Evolutionary conservation across 1,284 basidiomycete species (phyloP), one percentile per base, ranked within the genome.

Genomic region (Anthracocystis panici-leucophaei): DNA sequence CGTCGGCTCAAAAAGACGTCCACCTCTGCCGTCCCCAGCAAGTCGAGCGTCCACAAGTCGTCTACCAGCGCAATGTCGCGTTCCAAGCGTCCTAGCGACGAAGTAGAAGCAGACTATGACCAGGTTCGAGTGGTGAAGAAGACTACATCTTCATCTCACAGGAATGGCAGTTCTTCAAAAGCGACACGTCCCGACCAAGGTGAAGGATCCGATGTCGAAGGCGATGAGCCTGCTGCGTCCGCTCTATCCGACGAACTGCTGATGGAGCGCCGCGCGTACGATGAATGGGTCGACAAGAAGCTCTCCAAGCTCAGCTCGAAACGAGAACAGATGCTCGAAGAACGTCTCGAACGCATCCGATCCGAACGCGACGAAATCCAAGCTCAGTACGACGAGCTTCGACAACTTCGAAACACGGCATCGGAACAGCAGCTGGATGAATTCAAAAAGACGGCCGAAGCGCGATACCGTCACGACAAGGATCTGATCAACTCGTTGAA

Each of bases 301-400:
- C 65, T 76, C 21, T 53, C 51, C 45, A 71, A 75, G 48, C 61
- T 65, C 55, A 35, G 27, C 6, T 57, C 57, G 5, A 78, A 70
- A 55, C 61, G 77, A 38, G 77, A 78, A 40, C 63, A 73, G 64
- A 60, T 71, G 62, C 70, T 78, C 40, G 63, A 74, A 52, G 77
- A 78, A n/a, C 64, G 60, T 10, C 49, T 78, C 20, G 60, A 67
- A 33, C 67, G 60, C 50, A 35, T 81, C 53, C 52, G 57, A 1
- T 50, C 64, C 45, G 79, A 84, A 65, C 67, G 75, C 23, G 81
- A 82, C 45, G 78, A 78, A 7, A 65, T 82, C n/a, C 81, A 82
- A 61, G 53, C 65, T 3, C 80, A 84, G 60, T 79, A 82, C 59
- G 82, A 84, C 56, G 65, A 78, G 42, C 67, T 84, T n/a, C 66